Conservation (phyloP, 2,329 filamentous ascomycete species). For the Xylariomycetidae sp. region DNA sequence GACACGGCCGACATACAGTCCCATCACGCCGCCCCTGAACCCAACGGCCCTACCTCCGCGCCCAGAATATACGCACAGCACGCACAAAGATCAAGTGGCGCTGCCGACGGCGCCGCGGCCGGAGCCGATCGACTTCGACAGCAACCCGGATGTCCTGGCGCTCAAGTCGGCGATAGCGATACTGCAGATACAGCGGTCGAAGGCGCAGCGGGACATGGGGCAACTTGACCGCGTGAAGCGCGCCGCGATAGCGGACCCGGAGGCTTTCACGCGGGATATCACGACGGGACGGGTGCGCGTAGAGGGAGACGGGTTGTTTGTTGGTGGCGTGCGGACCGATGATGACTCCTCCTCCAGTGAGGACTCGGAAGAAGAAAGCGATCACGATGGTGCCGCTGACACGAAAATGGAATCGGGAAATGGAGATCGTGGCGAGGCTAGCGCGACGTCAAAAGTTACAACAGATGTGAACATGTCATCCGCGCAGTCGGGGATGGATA, state of each 20-base stretch:
- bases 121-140: conserved; percentile 52
- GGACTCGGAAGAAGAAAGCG: conserved; percentile 18
- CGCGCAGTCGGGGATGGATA: neutral
- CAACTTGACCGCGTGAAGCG: conserved; percentile 65
- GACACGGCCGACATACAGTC: too few relatives aligned
- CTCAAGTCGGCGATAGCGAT: conserved; percentile 81
- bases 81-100: conserved; percentile 14
- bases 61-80: conserved; percentile 19
- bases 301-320: conserved; percentile 26
- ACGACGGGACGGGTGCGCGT: conserved; percentile 54
- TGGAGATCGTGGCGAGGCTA: neutral
- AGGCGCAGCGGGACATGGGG: conserved; percentile 71
- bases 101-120: conserved; percentile 38
- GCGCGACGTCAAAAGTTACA: neutral
- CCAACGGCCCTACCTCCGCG: conserved; percentile 29
- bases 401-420: neutral
- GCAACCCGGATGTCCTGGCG: conserved; percentile 82
- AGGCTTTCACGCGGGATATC: conserved; percentile 67
- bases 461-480: neutral
- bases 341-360: conserved; percentile 4
- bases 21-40: conserved; percentile 47
- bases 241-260: conserved; percentile 65
- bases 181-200: conserved; percentile 78
- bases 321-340: conserved; percentile 16
- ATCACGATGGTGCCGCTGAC: conserved; percentile 11